A percentile compares a stretch with the other conserved stretches of the same genome.
Evolutionary conservation across 1,284 basidiomycete genomes (phyloP).

Genomic region (Pyrrhoderma noxium): DNA sequence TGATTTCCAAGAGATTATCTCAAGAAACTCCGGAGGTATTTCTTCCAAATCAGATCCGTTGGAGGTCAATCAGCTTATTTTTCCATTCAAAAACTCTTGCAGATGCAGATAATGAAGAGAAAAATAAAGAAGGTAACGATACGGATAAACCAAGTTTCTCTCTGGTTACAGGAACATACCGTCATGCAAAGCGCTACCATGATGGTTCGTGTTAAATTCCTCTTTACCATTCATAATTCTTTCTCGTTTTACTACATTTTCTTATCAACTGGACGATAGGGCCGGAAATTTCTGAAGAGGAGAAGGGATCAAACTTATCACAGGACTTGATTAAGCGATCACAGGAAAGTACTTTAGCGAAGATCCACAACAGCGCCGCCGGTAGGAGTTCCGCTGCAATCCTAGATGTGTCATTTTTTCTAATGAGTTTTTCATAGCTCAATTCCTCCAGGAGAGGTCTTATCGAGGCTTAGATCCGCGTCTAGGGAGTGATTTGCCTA

Average conservation of each 20-base stretch:
- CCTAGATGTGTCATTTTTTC: not conserved
- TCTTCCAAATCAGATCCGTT: not conserved
- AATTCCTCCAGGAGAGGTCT: conserved; percentile 62
- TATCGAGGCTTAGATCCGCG: conserved; percentile 84
- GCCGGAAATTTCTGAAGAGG: not conserved
- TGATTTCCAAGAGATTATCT: conserved; percentile 69
- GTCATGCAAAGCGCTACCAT: conserved; percentile 67
- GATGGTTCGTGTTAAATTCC: conserved; percentile 9
- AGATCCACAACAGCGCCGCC: conserved; percentile 61
- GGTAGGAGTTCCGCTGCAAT: conserved; percentile 35
- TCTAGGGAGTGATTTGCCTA: conserved; percentile 74
- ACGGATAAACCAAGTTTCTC: conserved; percentile 77
- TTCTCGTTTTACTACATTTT: not conserved
- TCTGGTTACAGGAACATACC: conserved; percentile 79
- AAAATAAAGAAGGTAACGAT: conserved; percentile 35
- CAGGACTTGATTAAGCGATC: conserved; percentile 50
- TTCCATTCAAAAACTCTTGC: not conserved
- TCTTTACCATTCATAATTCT: too few species aligned
- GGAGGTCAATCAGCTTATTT: not conserved
- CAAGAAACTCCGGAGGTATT: conserved; percentile 26
- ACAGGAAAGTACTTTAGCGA: conserved; percentile 51
- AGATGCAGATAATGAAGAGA: conserved; percentile 16
- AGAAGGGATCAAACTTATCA: not conserved
- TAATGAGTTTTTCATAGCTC: conserved; percentile 32
- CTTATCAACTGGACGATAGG: not conserved